Percentiles rank a stretch among this genome's conserved stretches.
Evolutionary conservation across 2,329 filamentous ascomycete genomes (phyloP).

Genomic region (Microdochium trichocladiopsis): DNA sequence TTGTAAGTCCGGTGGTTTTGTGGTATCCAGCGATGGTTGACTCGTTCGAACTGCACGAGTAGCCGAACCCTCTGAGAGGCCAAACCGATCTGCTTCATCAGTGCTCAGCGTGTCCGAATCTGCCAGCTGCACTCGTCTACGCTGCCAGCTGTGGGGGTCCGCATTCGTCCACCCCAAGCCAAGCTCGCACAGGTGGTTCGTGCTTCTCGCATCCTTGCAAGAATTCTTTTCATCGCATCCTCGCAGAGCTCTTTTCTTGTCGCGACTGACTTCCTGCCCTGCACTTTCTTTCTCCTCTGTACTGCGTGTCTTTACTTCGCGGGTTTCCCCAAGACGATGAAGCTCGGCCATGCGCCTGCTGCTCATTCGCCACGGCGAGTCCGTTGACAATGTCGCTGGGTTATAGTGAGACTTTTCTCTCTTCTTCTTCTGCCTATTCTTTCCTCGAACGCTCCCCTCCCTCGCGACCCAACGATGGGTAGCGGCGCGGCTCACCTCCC

Average conservation of each 20-base stretch:
- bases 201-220: background rate
- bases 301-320: background rate
- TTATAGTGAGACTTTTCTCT: constrained; percentile 51
- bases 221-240: background rate
- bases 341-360: constrained; percentile 45
- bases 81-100: too few species aligned
- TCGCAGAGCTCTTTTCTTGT: background rate
- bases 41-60: too few species aligned
- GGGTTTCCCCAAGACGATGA: constrained; percentile 10
- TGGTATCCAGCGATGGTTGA: too few species aligned
- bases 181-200: too few species aligned
- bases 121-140: too few species aligned
- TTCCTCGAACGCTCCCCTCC: constrained; percentile 5
- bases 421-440: constrained; percentile 1
- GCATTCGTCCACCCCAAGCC: too few species aligned
- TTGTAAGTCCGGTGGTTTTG: too few species aligned
- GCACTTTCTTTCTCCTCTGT: background rate
- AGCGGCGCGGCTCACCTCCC: constrained; percentile 14
- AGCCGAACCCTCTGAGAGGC: too few species aligned
- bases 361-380: constrained; percentile 82
- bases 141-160: too few species aligned
- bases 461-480: background rate
- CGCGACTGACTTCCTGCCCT: background rate
- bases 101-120: too few species aligned
- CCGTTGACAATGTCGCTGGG: constrained; percentile 78